Percentiles rank a stretch among this genome's conserved stretches.
phyloP scores from a whole-genome alignment of 202 grass and related monocot genomes.

The Carex sylvatica region DNA sequence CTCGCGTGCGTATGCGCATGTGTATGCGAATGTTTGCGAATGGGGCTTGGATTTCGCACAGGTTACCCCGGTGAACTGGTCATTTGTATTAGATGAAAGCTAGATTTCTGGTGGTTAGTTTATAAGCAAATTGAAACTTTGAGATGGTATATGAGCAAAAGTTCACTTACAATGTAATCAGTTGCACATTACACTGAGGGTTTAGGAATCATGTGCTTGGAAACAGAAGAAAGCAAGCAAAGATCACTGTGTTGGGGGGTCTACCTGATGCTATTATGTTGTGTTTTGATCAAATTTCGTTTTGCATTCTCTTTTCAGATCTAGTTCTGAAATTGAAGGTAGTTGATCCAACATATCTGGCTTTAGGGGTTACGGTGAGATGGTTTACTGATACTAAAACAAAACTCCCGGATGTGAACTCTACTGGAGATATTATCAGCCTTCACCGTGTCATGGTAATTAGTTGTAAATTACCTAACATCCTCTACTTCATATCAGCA shows the following conservation, averaged over 20 bases:
- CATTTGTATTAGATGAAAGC: background rate
- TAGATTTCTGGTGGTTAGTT: background rate
- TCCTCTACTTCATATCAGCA: conserved; percentile 26
- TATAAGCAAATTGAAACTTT: background rate
- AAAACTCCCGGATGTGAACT: conserved; percentile 49
- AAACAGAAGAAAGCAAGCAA: background rate
- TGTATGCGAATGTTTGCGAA: background rate
- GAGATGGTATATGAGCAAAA: background rate
- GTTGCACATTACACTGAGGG: background rate
- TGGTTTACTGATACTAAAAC: conserved; percentile 46
- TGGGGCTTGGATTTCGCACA: background rate
- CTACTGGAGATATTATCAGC: conserved; percentile 69
- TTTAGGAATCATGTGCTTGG: conserved; percentile 21
- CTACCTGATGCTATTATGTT: background rate
- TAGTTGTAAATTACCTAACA: conserved; percentile 11
- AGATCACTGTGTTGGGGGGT: background rate
- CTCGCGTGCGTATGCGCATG: background rate
- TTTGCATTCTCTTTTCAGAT: conserved; percentile 44
- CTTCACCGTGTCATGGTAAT: conserved; percentile 63
- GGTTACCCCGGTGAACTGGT: background rate
- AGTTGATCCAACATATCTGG: conserved; percentile 45
- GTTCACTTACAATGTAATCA: background rate
- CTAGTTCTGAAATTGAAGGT: conserved; percentile 67
- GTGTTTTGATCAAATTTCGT: background rate
- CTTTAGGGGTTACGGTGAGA: conserved; percentile 49